Percentiles rank a stretch among this genome's conserved stretches.
phyloP scores from a whole-genome alignment of 164 flowering plant species.

The Umbellularia californica region DNA sequence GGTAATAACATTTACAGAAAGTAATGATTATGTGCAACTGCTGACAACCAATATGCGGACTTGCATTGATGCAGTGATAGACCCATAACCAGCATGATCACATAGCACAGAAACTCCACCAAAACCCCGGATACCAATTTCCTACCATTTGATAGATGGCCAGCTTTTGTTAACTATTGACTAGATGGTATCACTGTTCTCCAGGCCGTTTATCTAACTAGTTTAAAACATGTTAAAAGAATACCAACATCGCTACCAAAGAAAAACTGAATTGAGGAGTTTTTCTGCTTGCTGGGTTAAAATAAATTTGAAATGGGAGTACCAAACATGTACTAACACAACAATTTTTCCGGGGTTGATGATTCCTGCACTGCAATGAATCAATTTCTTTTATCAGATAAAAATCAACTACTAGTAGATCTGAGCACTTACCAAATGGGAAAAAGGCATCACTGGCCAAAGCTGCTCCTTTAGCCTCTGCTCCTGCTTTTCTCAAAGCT shows the following conservation, averaged over 20 bases:
- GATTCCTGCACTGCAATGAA: no score
- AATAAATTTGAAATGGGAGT: background rate
- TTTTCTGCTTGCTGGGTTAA: background rate
- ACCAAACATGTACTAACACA: background rate
- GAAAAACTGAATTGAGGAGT: background rate
- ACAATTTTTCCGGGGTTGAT: no score
- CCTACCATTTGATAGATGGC: no score
- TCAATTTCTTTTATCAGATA: no score
- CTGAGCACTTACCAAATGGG: conserved; percentile 73
- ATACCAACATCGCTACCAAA: background rate
- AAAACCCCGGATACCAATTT: background rate
- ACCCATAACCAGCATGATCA: no score
- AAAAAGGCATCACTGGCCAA: conserved; percentile 99
- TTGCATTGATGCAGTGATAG: background rate
- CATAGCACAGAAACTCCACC: no score
- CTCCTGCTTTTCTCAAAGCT: conserved; percentile 90
- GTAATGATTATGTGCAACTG: background rate
- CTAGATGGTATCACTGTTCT: background rate
- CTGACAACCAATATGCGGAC: background rate
- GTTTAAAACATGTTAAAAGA: background rate
- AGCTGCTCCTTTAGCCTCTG: conserved; percentile 89
- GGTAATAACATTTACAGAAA: background rate
- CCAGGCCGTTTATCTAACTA: background rate
- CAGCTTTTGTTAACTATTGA: background rate
- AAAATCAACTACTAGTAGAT: background rate